Percentiles rank a stretch among this genome's conserved stretches.
These are phyloP conservation scores for Pichia kudriavzevii DNA, from an alignment of 1,139 yeast species.

Conservation along the genomic window DNA sequence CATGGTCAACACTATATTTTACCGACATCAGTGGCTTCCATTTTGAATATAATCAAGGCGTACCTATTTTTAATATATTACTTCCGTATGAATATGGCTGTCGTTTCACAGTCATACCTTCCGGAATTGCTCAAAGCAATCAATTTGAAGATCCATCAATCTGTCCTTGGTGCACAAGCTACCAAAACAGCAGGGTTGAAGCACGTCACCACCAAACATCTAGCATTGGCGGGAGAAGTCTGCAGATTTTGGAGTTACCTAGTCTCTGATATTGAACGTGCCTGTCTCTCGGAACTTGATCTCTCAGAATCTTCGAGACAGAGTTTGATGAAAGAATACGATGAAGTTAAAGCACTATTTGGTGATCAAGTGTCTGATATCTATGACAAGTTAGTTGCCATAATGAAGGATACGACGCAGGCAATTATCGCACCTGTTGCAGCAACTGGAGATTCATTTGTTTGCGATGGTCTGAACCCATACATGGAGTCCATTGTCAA, in stretches of 20 bases:
- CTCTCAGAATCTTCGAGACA: conserved; percentile 3
- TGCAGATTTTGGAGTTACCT: conserved; percentile 20
- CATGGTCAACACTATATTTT: conserved; percentile 32
- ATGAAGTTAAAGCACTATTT: conserved; percentile 30
- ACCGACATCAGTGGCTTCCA: conserved; percentile 34
- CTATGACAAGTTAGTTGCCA: conserved; percentile 56
- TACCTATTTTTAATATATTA: conserved; percentile 43
- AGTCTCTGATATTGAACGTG: conserved; percentile 9
- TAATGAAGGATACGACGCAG: conserved; percentile 59
- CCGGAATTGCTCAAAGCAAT: conserved; percentile 43
- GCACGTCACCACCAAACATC: conserved; percentile 68
- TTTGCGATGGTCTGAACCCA: conserved; percentile 21
- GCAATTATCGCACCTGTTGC: conserved; percentile 3
- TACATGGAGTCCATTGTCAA: conserved; percentile 65
- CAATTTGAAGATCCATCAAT: conserved; percentile 51
- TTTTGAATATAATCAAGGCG: conserved; percentile 37
- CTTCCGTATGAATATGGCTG: conserved; percentile 31
- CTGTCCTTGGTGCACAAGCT: conserved; percentile 73
- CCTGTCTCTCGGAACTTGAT: conserved; percentile 9
- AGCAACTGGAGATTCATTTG: conserved; percentile 1
- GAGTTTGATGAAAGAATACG: conserved; percentile 29
- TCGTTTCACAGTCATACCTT: conserved; percentile 30
- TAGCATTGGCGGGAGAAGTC: conserved; percentile 62
- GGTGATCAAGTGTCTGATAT: conserved; percentile 61
- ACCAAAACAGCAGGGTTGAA: conserved; percentile 67